These are phyloP conservation scores for Suillus decipiens DNA, from an alignment of 768 basidiomycete species.

Conservation along the genomic window DNA sequence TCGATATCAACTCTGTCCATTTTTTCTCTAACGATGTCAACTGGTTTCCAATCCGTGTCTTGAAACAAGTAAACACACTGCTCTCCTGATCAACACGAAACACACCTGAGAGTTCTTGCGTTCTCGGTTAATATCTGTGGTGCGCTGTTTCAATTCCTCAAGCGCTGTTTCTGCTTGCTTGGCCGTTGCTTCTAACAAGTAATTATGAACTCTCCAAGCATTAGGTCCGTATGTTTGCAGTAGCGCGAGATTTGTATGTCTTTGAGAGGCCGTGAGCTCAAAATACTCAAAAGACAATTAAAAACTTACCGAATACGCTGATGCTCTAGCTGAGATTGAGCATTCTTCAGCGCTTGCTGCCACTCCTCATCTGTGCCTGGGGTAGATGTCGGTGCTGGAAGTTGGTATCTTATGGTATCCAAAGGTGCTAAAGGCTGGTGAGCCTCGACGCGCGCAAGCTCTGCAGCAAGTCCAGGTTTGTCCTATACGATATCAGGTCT, in stretches of 20 bases:
- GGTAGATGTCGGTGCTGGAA: slow-evolving; percentile 63
- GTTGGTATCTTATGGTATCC: slow-evolving; percentile 72
- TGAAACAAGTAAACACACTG: slow-evolving; percentile 8
- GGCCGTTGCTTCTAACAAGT: slow-evolving; percentile 75
- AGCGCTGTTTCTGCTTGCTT: slow-evolving; percentile 69
- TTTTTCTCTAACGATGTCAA: slow-evolving; percentile 79
- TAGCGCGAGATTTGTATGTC: slow-evolving; percentile 81
- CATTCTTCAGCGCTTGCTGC: slow-evolving; percentile 73
- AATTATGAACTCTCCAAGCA: slow-evolving; percentile 91
- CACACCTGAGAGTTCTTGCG: slow-evolving; percentile 83
- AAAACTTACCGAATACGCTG: slow-evolving; percentile 69
- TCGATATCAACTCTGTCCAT: slow-evolving; percentile 93
- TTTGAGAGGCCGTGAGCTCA: slow-evolving; percentile 32
- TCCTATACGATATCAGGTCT: slow-evolving; percentile 43
- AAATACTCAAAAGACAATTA: neutral
- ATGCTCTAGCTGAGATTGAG: slow-evolving; percentile 82
- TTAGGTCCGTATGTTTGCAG: slow-evolving; percentile 87
- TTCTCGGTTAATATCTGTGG: slow-evolving; percentile 84
- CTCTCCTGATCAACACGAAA: slow-evolving; percentile 1
- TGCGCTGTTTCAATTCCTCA: slow-evolving; percentile 78
- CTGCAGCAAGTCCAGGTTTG: slow-evolving; percentile 67
- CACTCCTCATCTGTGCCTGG: slow-evolving; percentile 77
- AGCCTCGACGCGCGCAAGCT: slow-evolving; percentile 72
- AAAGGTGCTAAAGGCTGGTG: slow-evolving; percentile 65
- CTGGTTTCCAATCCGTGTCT: slow-evolving; percentile 81